Base-by-base conservation (phyloP, 257 asterid species). In the Salvia miltiorrhiza region DNA sequence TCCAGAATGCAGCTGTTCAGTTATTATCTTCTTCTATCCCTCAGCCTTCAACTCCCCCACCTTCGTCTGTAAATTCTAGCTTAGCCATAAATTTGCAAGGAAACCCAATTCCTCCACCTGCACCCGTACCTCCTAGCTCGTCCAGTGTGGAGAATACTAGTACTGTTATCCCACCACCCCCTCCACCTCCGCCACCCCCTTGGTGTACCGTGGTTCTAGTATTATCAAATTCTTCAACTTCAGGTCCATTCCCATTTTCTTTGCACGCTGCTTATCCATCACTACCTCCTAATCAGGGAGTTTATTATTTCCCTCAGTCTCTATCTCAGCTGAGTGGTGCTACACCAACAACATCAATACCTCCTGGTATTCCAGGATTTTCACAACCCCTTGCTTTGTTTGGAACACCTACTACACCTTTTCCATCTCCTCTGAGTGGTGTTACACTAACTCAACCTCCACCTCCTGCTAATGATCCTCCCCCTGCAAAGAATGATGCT, bases 161-260 rank as follows among this genome's bases (percentile, higher is more conserved):
- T 40, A 77, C 69, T 65, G 78, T 75, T 61, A 67, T 79, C 59
- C 82, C 77, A 5, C 84, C 84, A 12, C 77, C 83, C 11, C 81
- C 85, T 39, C 79, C 85, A 7, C 88, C 87, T 43, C 84, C 92
- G 7, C 85, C 90, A 45, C 83, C 87, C n/a, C 88, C 92, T 68
- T 84, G 83, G 84, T 59, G 83, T 62, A 58, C 53, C 57, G 55
- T 44, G 28, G 72, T 69, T 61, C 14, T 74, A 55, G 56, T 39
- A 50, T 35, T 58, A 54, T 41, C 79, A 37, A 72, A 75, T 72
- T 79, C 71, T 43, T 50, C 69, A 28, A 55, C 73, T 33, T 62
- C 67, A 47, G 67, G 71, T 40, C 73, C 70, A 49, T 50, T 66
- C 5, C 70, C 58, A 73, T 66, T 43, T 69, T 16, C 71, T 32